phyloP scores from a whole-genome alignment of 2,329 filamentous ascomycete species.

The Pestalotiopsis sp. region DNA sequence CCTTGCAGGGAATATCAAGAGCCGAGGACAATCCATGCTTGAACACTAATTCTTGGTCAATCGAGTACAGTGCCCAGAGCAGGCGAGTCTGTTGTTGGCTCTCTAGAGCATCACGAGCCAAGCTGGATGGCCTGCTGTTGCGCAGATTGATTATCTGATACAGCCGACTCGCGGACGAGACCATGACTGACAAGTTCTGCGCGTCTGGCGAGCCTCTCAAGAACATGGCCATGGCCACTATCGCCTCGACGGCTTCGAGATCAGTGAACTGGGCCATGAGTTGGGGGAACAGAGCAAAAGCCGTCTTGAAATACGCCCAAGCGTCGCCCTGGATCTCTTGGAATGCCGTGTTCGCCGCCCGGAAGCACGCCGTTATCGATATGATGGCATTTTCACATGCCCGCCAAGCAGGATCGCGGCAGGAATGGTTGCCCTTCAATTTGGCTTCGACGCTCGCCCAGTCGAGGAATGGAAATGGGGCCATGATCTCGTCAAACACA shows the following conservation, averaged over 20 bases:
- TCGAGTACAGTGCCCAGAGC: background rate
- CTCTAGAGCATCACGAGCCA: background rate
- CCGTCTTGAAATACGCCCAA: slow-evolving; percentile 5
- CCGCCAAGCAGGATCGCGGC: background rate
- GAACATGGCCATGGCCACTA: background rate
- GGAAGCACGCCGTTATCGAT: background rate
- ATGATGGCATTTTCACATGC: background rate
- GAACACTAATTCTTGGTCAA: background rate
- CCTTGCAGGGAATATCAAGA: background rate
- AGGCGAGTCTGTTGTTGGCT: background rate
- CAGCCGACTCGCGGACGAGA: background rate
- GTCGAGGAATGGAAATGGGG: background rate
- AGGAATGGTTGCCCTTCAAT: background rate
- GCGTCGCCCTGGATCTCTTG: background rate
- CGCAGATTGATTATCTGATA: background rate
- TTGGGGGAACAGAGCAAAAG: background rate
- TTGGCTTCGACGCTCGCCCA: background rate
- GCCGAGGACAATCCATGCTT: background rate
- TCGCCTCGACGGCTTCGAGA: background rate
- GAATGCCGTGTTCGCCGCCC: background rate
- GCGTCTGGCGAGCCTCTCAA: background rate
- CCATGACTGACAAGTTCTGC: background rate
- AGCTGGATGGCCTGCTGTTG: background rate
- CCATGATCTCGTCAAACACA: slow-evolving; percentile 1
- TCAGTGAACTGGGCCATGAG: background rate